phyloP scores from a whole-genome alignment of 805 yeast species.

The Yarrowia divulgata region DNA sequence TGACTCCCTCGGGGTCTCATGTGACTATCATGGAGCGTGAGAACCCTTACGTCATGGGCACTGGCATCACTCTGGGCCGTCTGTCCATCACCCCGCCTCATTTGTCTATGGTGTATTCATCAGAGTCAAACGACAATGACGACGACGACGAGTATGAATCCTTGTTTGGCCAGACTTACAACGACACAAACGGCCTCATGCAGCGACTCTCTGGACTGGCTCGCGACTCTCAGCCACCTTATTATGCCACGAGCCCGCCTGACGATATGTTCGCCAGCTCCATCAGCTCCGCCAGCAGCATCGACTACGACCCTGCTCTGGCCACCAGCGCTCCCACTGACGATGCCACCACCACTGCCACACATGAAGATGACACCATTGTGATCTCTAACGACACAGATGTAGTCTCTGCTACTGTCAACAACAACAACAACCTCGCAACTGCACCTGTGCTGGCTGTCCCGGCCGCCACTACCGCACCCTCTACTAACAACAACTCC shows the following conservation, averaged over 20 bases:
- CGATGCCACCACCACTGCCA: slow-evolving; percentile 6
- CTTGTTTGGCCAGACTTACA: slow-evolving; percentile 36
- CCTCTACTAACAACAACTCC: slow-evolving; percentile 10
- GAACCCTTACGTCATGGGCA: slow-evolving; percentile 36
- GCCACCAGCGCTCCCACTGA: slow-evolving; percentile 13
- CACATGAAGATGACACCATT: background rate
- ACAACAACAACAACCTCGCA: no score
- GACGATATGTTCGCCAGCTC: slow-evolving; percentile 26
- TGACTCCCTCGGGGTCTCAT: slow-evolving; percentile 22
- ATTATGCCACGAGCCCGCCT: slow-evolving; percentile 24
- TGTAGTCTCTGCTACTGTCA: background rate
- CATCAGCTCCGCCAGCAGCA: slow-evolving; percentile 22
- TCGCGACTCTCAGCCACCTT: slow-evolving; percentile 7
- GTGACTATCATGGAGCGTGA: slow-evolving; percentile 30
- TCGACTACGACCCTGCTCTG: slow-evolving; percentile 20
- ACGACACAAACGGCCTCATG: slow-evolving; percentile 20
- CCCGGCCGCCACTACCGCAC: background rate
- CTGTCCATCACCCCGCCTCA: slow-evolving; percentile 37
- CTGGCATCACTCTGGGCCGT: slow-evolving; percentile 30
- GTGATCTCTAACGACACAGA: background rate
- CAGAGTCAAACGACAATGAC: slow-evolving; percentile 23
- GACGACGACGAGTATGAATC: slow-evolving; percentile 31
- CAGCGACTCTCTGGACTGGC: slow-evolving; percentile 24
- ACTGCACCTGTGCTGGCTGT: background rate
- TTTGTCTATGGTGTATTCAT: slow-evolving; percentile 29